These are phyloP conservation scores for Pythium oligandrum DNA, from an alignment of 352 stramenopile genomes.

Conservation along the genomic window DNA sequence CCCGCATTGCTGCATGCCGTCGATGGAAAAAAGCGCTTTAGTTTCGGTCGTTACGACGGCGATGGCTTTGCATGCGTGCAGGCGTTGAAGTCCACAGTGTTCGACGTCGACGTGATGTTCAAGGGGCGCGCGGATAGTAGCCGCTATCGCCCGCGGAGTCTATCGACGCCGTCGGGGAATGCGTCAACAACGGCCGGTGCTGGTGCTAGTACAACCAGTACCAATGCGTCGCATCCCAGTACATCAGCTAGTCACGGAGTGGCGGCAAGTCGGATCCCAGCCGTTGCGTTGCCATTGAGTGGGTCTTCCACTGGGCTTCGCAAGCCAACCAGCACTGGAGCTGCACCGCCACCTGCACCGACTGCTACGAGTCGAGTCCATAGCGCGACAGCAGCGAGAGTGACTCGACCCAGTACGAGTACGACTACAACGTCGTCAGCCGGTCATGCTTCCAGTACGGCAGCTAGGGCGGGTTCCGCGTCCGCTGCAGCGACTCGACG, in stretches of 20 bases:
- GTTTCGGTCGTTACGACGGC: too few relatives aligned
- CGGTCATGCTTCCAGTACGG: too few relatives aligned
- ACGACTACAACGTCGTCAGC: too few relatives aligned
- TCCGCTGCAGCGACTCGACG: too few relatives aligned
- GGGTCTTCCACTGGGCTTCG: background rate
- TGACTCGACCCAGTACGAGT: too few relatives aligned
- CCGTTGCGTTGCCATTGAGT: background rate
- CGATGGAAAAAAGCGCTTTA: too few relatives aligned
- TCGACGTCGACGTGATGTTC: conserved; percentile 10
- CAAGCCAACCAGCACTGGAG: too few relatives aligned
- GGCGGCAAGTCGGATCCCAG: conserved; percentile 4
- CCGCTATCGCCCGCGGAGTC: conserved; percentile 18
- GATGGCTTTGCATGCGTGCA: too few relatives aligned
- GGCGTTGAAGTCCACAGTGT: too few relatives aligned
- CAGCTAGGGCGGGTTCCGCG: too few relatives aligned
- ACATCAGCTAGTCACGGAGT: background rate
- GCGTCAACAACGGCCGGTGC: conserved; percentile 6
- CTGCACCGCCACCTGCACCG: background rate
- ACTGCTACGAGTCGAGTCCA: conserved; percentile 4
- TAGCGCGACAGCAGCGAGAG: background rate
- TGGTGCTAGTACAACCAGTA: background rate
- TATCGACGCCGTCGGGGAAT: conserved; percentile 9
- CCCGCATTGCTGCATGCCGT: too few relatives aligned
- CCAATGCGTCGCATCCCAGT: background rate
- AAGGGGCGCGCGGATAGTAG: conserved; percentile 18